A percentile compares a stretch with the other conserved stretches of the same genome.
phyloP scores from a whole-genome alignment of 2,329 filamentous ascomycete species.

The Aspergillus aculeatus region DNA sequence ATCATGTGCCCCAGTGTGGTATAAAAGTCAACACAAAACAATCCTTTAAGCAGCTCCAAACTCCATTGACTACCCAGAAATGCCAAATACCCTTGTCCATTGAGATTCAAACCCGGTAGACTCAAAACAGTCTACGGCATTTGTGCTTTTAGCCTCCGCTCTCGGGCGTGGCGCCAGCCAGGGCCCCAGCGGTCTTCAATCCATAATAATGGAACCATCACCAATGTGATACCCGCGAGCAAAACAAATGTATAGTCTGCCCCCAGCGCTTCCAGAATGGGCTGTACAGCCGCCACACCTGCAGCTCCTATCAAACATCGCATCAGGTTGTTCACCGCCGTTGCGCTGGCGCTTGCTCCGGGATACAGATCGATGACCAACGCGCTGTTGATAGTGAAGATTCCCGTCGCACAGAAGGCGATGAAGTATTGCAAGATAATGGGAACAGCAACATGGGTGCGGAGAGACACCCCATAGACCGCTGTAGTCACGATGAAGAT shows the following conservation, averaged over 20 bases:
- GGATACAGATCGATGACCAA: constrained; percentile 41
- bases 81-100: too few relatives aligned
- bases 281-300: constrained; percentile 32
- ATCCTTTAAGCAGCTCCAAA: not conserved
- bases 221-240: constrained; percentile 29
- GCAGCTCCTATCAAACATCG: constrained; percentile 39
- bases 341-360: constrained; percentile 35
- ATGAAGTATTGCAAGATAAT: constrained; percentile 41
- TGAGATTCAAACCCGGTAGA: not conserved
- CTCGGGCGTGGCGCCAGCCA: constrained; percentile 27
- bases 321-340: constrained; percentile 39
- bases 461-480: constrained; percentile 32
- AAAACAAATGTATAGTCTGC: constrained; percentile 30
- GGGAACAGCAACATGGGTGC: constrained; percentile 33
- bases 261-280: constrained; percentile 33
- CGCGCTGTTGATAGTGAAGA: constrained; percentile 37
- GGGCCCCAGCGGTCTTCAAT: constrained; percentile 29
- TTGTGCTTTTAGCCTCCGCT: constrained; percentile 4
- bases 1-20: not conserved
- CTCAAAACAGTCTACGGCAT: not conserved
- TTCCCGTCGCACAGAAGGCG: constrained; percentile 35
- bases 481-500: constrained; percentile 15
- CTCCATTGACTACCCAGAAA: not conserved
- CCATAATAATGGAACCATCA: constrained; percentile 24
- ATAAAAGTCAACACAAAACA: not conserved